Base-by-base conservation (phyloP, 225 moss, liverwort and hornwort genomes). In the Anthoceros angustus region DNA sequence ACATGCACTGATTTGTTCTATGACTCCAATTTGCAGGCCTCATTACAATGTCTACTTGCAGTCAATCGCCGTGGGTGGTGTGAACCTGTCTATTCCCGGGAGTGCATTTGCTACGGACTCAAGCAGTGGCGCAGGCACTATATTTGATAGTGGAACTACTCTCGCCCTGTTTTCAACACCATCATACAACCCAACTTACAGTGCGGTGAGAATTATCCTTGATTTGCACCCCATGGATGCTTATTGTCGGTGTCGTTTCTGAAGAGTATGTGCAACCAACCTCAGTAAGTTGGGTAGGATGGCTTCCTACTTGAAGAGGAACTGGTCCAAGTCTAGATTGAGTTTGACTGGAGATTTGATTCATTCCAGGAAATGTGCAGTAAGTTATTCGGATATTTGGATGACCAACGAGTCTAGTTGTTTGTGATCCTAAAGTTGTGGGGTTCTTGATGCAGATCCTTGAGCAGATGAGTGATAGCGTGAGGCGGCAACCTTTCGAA, bases 101-200 rank as follows among this genome's bases (percentile, higher is more conserved):
- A 63, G 63, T 5, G 64, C 68, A 32, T 82, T 84, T 69, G 73
- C 70, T 55, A 70, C 82, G 9, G 4, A 20, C 16, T 5, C 68
- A 42, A 43, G 6, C 9, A 42, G 75, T 50, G 79, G 73, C 12
- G 65, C 10, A 0, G 85, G 85, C 25, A 77, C 82, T 23, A 85
- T 85, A 26, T 67, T 85, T 41, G 82, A 85, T 67, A 80, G 80
- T 67, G 85, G 85, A 62, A 85, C 85, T 15, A 85, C 85, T 21
- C 72, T 85, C 24, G 70, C 82, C 8, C 82, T 79, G 69, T 25
- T 85, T 68, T 78, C 76, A 71, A 70, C 75, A 63, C 77, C 79
- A 26, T 82, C 85, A 21, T 82, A 63, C 67, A 49, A 7, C 23
- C 62, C 75, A 40, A 82, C 82, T 74, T 61, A 66, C 64, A 8